Evolutionary conservation across 2,329 filamentous ascomycete genomes (phyloP), one percentile per base, ranked within the genome.

Genomic region (Monilinia fructigena): DNA sequence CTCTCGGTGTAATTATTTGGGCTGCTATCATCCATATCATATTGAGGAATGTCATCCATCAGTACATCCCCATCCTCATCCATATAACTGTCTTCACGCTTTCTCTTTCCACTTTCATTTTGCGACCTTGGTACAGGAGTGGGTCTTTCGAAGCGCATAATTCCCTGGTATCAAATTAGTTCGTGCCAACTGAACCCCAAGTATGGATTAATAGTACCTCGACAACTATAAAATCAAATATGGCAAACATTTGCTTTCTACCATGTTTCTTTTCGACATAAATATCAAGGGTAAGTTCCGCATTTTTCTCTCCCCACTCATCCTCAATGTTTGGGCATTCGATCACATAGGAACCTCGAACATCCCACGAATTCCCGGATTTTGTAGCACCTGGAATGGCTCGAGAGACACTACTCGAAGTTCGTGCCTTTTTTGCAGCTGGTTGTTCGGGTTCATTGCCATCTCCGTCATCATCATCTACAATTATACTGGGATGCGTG

Each of bases 111-210:
- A 18, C 16, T 47, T 3, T 6, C 23, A 31, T 14, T 62, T 26
- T 66, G 64, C 5, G 38, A 14, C 52, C 67, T 68, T 47, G 61
- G 55, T 45, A 66, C 48, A 26, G 55, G 55, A 42, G 66, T 54
- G 28, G 69, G 70, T 38, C 67, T 68, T 58, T 71, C 67, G 55
- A 72, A 70, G 50, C 68, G 68, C 69, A 71, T 69, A 55, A 70
- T 66, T 5, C 68, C 65, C 31, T 63, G 14, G 52, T 45, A 23
- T 35, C n/a, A 26, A 18, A 45, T 62, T 53, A 52, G 47, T 53
- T 26, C n/a, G 20, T 58, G 16, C 8, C 38, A 20, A 58, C 31
- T 31, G 38, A 14, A 48, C 10, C 38, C 38, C 23, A 4, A 20
- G n/a, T 18, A 14, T 26, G 16, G 10, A 14, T 23, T 0, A 12